Base-by-base conservation (phyloP, 2,329 filamentous ascomycete species). In the Microsporum canis region DNA sequence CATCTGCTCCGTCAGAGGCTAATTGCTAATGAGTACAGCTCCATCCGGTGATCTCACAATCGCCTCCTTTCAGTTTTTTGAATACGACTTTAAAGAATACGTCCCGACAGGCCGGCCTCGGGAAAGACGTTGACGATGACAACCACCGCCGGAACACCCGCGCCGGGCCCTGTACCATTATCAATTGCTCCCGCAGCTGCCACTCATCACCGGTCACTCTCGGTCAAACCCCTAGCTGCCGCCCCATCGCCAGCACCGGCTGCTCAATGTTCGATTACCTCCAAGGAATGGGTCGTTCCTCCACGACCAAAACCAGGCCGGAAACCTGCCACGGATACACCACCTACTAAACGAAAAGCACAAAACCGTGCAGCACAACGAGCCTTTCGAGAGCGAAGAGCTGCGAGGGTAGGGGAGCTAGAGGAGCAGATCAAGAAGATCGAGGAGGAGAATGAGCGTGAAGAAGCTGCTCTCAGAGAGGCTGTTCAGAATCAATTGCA, bases 321-420 rank as follows among this genome's bases (percentile, higher is more conserved):
- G 64, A 99, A 99, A 80, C 94, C 92, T 29, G 80, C 97, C 69
- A 97, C 90, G 56, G 49, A 95, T 95, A 95, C 89, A 29, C 94
- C 97, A 73, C 94, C 94, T 27, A 97, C 89, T 67, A 78, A 78
- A 68, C 76, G 77, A 68, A 99, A 99, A 78, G 94, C 94, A 7
- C 91, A 96, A 71, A 96, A 96, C 68, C 84, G 91, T 66, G 91
- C 91, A 14, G 91, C 91, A 5, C 91, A 96, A 75, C 84, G 91
- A 62, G 91, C 91, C 4, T 96, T 96, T 81, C 85, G 91, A 59
- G 91, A 96, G 73, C 88, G 91, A 65, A 96, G 96, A 76, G 91
- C 77, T 85, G 94, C 66, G 95, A 96, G 78, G 43, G 89, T 96
- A 5, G 86, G 88, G 43, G 91, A 83, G 65, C 75, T 84, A 53